phyloP scores from a whole-genome alignment of 2,329 filamentous ascomycete genomes.

The Epichloe elymi region DNA sequence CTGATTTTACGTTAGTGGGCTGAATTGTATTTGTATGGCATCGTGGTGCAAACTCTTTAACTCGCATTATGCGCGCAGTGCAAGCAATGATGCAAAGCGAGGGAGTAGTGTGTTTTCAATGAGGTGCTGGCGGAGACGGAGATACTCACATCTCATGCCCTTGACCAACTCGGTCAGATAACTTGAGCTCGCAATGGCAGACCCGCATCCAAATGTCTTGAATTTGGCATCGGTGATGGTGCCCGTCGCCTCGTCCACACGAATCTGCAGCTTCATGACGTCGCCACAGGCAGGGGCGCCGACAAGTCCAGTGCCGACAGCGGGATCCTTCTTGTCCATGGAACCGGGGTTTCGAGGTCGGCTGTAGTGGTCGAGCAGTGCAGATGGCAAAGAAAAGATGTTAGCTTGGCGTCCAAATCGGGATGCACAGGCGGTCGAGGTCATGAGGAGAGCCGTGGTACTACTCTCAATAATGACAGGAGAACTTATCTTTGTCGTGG shows the following conservation, averaged over 20 bases:
- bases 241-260: constrained; percentile 76
- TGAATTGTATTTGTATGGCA: not conserved
- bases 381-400: not conserved
- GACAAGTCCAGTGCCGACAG: constrained; percentile 85
- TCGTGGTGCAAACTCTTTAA: not conserved
- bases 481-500: constrained; percentile 30
- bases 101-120: no score
- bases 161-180: constrained; percentile 91
- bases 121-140: not conserved
- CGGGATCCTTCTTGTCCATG: constrained; percentile 57
- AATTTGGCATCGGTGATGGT: constrained; percentile 92
- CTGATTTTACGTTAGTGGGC: not conserved
- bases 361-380: constrained; percentile 35
- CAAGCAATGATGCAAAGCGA: not conserved
- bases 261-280: constrained; percentile 72
- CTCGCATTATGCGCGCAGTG: not conserved
- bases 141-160: constrained; percentile 55
- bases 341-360: constrained; percentile 43
- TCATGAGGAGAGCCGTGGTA: not conserved
- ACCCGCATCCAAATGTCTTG: constrained; percentile 94
- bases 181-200: constrained; percentile 75
- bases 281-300: constrained; percentile 81
- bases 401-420: constrained; percentile 2
- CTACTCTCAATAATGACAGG: not conserved
- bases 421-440: not conserved